Evolutionary conservation across 257 asterid genomes (phyloP), one percentile per base, ranked within the genome.

Genomic region (Catharanthus roseus): DNA sequence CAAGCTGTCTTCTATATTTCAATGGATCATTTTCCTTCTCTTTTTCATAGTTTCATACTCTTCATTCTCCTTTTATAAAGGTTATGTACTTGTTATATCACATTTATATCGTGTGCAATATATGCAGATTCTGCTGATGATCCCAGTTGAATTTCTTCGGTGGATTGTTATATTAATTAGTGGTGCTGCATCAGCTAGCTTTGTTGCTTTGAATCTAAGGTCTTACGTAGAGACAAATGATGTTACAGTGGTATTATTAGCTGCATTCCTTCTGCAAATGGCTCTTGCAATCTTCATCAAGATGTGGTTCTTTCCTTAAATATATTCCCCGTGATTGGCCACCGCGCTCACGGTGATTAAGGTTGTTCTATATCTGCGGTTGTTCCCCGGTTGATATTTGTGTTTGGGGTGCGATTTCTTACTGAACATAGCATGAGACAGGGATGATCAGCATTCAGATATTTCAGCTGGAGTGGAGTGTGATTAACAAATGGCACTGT

Each of bases 261-360:
- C 97, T 60, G 97, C 98, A 67, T 89, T 93, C 42, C 87, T 81
- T 75, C 86, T 93, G 78, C 98, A 93, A 79, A 78, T 89, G 84
- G 95, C 88, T 63, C 82, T 93, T 81, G 89, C 96, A 7, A 74
- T 93, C 81, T 93, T 93, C 85, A 90, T 93, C 89, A 93, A 93
- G 83, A 83, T 84, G 89, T 84, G 96, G 93, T 93, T 93, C 84
- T 93, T 93, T 75, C 81, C 84, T 26, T 82, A 73, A 78, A 79
- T 84, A 50, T 74, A 77, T 75, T 77, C 56, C 12, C 74, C 8
- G 10, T 71, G 51, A 41, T 10, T 4, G 33, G 41, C n/a, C 36
- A 38, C 26, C 29, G 23, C 41, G 56, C 63, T 74, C 41, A 18
- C 34, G 50, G 39, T 19, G 21, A 38, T 24, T 49, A 10, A 28